Percentiles rank a stretch among this genome's conserved stretches.
Evolutionary conservation across 164 flowering plant species (phyloP).

Genomic region (Vitis amurensis): DNA sequence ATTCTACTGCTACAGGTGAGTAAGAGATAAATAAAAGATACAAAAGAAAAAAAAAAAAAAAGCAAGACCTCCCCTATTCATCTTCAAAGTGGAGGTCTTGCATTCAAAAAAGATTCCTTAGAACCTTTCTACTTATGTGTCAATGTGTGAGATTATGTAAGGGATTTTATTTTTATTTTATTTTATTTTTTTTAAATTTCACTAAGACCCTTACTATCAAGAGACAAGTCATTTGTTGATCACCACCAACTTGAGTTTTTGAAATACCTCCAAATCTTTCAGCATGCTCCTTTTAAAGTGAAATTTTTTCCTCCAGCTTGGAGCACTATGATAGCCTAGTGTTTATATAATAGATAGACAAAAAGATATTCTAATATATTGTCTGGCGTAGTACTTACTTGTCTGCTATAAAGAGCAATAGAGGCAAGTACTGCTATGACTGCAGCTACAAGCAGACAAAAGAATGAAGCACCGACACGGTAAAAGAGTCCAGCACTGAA

Average conservation of each 20-base stretch:
- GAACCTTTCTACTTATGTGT: neutral
- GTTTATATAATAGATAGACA: too few relatives aligned
- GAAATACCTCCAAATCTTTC: too few relatives aligned
- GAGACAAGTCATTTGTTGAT: neutral
- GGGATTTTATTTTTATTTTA: neutral
- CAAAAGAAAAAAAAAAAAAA: neutral
- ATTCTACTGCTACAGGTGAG: neutral
- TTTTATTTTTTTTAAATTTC: neutral
- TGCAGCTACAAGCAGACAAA: constrained; percentile 40
- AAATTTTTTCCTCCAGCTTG: too few relatives aligned
- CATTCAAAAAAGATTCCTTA: neutral
- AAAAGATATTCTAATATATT: neutral
- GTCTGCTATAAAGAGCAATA: constrained; percentile 60
- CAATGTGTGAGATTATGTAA: neutral
- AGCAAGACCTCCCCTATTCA: neutral
- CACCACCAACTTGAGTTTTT: too few relatives aligned
- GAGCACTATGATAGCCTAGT: too few relatives aligned
- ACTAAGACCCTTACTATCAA: neutral
- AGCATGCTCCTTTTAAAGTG: too few relatives aligned
- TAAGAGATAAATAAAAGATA: neutral
- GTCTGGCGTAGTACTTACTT: constrained; percentile 53
- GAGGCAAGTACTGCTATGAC: constrained; percentile 51
- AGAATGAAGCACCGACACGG: constrained; percentile 51
- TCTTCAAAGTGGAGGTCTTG: neutral
- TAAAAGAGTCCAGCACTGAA: constrained; percentile 71